These are phyloP conservation scores for Capsicum rhomboideum DNA, from an alignment of 257 asterid genomes.

Conservation along the genomic window DNA sequence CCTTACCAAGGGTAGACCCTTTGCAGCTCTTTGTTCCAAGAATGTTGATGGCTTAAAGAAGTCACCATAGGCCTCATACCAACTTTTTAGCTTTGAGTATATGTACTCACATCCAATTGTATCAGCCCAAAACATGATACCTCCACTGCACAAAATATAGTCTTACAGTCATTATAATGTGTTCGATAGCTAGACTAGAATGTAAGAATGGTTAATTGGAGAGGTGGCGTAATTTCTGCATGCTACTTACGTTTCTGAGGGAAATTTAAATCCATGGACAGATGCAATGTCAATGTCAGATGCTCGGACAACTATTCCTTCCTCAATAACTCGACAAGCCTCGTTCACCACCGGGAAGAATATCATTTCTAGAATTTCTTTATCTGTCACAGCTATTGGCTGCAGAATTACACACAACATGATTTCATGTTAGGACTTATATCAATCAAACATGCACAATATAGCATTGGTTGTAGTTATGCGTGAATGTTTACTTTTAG, in stretches of 20 bases:
- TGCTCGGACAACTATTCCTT: constrained; percentile 10
- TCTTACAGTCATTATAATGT: background rate
- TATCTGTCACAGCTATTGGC: background rate
- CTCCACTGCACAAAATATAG: background rate
- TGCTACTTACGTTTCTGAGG: constrained; percentile 3
- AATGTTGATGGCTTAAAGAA: constrained; percentile 3
- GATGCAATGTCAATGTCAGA: constrained; percentile 24
- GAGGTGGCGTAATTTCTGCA: background rate
- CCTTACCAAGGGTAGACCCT: background rate
- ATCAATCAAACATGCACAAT: background rate
- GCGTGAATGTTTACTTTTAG: background rate
- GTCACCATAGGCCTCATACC: background rate
- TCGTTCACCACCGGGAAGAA: constrained; percentile 24
- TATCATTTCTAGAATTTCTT: constrained; percentile 14
- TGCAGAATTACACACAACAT: background rate
- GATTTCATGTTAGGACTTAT: background rate
- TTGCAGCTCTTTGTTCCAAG: background rate
- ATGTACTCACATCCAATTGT: background rate
- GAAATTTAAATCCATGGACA: constrained; percentile 17
- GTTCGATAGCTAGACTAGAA: background rate
- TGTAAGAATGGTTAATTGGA: background rate
- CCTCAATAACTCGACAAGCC: constrained; percentile 20
- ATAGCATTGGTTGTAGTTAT: background rate
- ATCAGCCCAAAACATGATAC: constrained; percentile 3
- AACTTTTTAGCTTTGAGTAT: background rate